Evolutionary conservation across 2,329 filamentous ascomycete genomes (phyloP).

Genomic region (Cordyceps javanica): DNA sequence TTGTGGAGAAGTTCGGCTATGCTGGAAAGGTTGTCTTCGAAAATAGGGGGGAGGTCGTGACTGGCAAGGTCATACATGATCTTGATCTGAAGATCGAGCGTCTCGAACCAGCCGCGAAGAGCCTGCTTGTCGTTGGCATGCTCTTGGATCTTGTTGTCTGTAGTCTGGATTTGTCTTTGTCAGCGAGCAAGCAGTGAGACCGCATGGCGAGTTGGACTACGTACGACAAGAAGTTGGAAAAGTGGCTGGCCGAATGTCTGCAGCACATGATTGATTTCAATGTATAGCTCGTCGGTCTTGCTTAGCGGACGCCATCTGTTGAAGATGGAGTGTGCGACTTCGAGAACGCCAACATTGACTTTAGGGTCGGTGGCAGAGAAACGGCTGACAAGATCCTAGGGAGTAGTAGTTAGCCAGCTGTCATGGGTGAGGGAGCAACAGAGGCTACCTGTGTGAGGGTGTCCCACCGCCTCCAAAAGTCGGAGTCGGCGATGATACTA

Average conservation of each 20-base stretch:
- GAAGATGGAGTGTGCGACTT: conserved; percentile 98
- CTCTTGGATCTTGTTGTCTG: conserved; percentile 64
- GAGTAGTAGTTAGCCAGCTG: not conserved
- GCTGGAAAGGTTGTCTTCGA: conserved; percentile 77
- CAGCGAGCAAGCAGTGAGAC: conserved; percentile 6
- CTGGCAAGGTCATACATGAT: conserved; percentile 95
- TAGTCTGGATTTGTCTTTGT: conserved; percentile 40
- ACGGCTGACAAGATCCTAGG: conserved; percentile 76
- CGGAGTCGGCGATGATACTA: conserved; percentile 94
- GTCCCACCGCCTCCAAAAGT: conserved; percentile 95
- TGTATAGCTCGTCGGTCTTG: conserved; percentile 85
- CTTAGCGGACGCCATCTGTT: conserved; percentile 92
- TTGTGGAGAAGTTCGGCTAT: conserved; percentile 82
- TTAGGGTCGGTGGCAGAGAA: conserved; percentile 75
- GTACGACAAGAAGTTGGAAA: conserved; percentile 68
- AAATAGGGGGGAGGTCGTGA: conserved; percentile 89
- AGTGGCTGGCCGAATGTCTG: conserved; percentile 78
- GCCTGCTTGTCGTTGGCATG: conserved; percentile 69
- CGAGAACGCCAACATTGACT: conserved; percentile 87
- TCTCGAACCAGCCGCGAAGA: conserved; percentile 73
- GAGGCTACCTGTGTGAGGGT: conserved; percentile 73
- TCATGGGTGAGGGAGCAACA: not conserved
- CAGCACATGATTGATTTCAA: conserved; percentile 94
- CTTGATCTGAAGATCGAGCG: conserved; percentile 82
- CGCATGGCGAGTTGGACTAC: conserved; percentile 16